Percentiles rank a stretch among this genome's conserved stretches.
phyloP scores from a whole-genome alignment of 2,329 filamentous ascomycete species.

The Botrytis fabae region DNA sequence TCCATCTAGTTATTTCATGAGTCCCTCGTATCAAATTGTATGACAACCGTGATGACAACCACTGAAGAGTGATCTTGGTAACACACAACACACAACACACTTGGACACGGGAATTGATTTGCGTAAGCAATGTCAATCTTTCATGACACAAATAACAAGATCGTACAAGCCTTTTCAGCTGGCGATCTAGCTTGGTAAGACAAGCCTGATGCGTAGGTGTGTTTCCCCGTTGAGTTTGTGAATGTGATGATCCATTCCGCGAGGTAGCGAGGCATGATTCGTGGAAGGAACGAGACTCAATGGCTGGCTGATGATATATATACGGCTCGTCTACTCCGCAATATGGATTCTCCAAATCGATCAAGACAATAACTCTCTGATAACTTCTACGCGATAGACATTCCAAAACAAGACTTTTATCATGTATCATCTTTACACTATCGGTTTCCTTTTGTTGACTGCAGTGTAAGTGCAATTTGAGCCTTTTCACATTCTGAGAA shows the following conservation, averaged over 20 bases:
- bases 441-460: conserved; percentile 4
- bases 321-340: not conserved
- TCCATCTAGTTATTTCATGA: not conserved
- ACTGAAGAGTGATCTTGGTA: not conserved
- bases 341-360: not conserved
- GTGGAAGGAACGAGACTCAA: conserved; percentile 2
- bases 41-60: not conserved
- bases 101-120: conserved; percentile 9
- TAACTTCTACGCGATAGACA: not conserved
- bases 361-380: not conserved
- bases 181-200: not conserved
- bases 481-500: too few species aligned
- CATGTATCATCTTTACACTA: conserved; percentile 12
- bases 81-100: not conserved
- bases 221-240: not conserved
- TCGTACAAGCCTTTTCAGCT: conserved; percentile 12
- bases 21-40: not conserved
- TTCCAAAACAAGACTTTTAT: not conserved
- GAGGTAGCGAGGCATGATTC: conserved; percentile 1
- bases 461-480: conserved; percentile 5
- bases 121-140: conserved; percentile 3
- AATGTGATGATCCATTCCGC: conserved; percentile 21
- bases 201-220: not conserved
- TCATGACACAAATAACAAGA: not conserved
- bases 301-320: not conserved